Evolutionary conservation across 768 basidiomycete species (phyloP).

Genomic region (Lentinus brumalis): DNA sequence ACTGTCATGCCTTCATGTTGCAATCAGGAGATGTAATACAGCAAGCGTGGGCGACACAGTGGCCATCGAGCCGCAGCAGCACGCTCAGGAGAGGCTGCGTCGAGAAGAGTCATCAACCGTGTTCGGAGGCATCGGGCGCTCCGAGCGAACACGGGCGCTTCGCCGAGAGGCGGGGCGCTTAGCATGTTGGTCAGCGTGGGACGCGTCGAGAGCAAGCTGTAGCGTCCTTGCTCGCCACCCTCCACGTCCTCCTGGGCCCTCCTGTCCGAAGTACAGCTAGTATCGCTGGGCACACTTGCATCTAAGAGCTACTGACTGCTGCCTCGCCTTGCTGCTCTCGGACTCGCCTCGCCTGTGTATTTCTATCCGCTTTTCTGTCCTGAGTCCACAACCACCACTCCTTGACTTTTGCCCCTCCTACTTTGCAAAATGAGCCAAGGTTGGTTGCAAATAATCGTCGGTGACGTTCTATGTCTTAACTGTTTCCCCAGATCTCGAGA

Average conservation of each 20-base stretch:
- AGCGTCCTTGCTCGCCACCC: conserved; percentile 9
- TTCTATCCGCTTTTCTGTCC: not conserved
- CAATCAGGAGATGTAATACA: no score
- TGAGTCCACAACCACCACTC: no score
- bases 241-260: conserved; percentile 3
- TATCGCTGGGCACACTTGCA: no score
- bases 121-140: not conserved
- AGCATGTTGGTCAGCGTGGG: conserved; percentile 14
- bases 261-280: not conserved
- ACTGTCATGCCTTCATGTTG: no score
- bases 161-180: not conserved
- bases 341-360: not conserved
- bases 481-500: conserved; percentile 21
- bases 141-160: conserved; percentile 1
- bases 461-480: not conserved
- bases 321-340: not conserved
- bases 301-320: no score
- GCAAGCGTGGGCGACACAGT: no score
- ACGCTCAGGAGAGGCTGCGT: not conserved
- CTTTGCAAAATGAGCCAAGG: conserved; percentile 17
- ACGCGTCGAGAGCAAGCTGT: conserved; percentile 3
- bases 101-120: not conserved
- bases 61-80: not conserved
- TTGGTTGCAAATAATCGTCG: not conserved
- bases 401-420: no score